Evolutionary conservation across 1,139 yeast genomes (phyloP), one percentile per base, ranked within the genome.

Genomic region (Petasospora rhodanensis): DNA sequence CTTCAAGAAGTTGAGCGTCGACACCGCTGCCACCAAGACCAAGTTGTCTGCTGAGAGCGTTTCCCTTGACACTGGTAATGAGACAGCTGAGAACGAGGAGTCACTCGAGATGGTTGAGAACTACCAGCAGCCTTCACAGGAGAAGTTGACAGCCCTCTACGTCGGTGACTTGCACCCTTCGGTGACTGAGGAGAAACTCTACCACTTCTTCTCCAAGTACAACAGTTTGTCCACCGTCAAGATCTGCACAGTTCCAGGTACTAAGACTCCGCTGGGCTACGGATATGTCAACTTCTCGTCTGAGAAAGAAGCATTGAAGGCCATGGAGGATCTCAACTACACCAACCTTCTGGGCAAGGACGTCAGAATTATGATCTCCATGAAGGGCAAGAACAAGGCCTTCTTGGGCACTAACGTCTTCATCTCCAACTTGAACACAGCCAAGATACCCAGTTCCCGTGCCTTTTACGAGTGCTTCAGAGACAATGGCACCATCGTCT

Each of bases 341-440:
- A 61, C 65, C 4, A 46, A 46, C 1, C 49, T 73, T 4, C 43
- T 52, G 16, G 61, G 59, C 6, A 58, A 60, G 20, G 76, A 71
- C 35, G 61, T 74, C 24, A 57, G 76, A 43, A 68, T 73, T 13
- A 70, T 72, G 76, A 72, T 70, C 3, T 69, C 75, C 0, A 41
- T 70, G 35, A 63, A 73, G 44, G 62, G 64, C 19, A 58, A 54
- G 34, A 34, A 40, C 4, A 46, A 44, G 34, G 42, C 46, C 24
- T 51, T 50, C 26, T 40, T 58, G 22, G 67, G 67, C 2, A 56
- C 66, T 7, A 64, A 64, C 31, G 57, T 43, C 51, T 70, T 19
- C 58, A 65, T 42, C 43, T 70, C 42, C 60, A 73, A 26, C 36
- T 58, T 34, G 51, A 57, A 36, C 45, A 50, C 40, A 5, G 38